phyloP scores from a whole-genome alignment of 768 basidiomycete genomes.

The Suillus cothurnatus region DNA sequence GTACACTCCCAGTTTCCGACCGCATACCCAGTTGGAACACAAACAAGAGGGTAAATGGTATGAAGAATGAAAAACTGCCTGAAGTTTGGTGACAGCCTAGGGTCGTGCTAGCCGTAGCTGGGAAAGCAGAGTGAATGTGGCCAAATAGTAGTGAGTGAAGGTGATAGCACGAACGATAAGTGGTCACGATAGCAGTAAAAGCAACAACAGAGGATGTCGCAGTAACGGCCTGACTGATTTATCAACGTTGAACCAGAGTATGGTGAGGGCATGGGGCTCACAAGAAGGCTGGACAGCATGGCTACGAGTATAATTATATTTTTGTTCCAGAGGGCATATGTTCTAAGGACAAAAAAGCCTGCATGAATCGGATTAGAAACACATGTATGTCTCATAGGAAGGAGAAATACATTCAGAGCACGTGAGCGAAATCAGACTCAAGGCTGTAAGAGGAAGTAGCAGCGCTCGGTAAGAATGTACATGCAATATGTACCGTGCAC shows the following conservation, averaged over 20 bases:
- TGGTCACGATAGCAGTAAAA: not conserved
- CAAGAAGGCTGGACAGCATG: too few species aligned
- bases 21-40: not conserved
- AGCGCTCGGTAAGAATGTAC: not conserved
- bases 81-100: not conserved
- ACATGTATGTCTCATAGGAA: not conserved
- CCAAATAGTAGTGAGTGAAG: not conserved
- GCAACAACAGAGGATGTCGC: too few species aligned
- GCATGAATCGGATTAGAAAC: not conserved
- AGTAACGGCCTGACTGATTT: too few species aligned
- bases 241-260: too few species aligned
- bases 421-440: not conserved
- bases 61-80: not conserved
- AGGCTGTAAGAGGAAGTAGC: not conserved
- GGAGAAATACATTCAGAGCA: not conserved
- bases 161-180: not conserved
- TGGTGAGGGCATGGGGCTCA: too few species aligned
- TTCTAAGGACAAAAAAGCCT: too few species aligned
- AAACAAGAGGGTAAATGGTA: not conserved
- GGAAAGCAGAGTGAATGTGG: not conserved
- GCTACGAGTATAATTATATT: too few species aligned
- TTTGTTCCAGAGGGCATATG: too few species aligned
- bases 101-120: not conserved
- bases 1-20: not conserved
- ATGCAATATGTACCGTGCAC: not conserved